Evolutionary conservation across 2,329 filamentous ascomycete genomes (phyloP).

Genomic region (Xylaria sp.): DNA sequence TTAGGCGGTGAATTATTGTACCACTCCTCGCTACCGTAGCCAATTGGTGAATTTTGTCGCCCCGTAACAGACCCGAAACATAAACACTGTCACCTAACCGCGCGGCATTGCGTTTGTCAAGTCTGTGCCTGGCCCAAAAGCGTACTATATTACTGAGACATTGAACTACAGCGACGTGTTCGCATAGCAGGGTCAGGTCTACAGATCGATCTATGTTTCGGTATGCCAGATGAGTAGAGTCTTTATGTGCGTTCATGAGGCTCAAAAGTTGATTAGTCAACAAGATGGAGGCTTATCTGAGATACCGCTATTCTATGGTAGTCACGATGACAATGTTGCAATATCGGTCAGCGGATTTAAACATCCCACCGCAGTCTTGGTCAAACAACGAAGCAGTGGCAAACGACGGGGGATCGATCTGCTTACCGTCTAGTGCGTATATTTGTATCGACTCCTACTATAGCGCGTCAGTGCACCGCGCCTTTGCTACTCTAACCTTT

Average conservation of each 20-base stretch:
- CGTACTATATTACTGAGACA: background rate
- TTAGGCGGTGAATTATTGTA: background rate
- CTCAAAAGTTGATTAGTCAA: too few relatives aligned
- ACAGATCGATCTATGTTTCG: background rate
- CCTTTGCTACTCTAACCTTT: background rate
- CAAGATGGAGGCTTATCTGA: too few relatives aligned
- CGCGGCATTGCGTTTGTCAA: background rate
- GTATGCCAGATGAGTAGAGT: background rate
- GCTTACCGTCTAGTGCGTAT: too few relatives aligned
- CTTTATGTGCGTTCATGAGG: background rate
- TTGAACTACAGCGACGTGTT: background rate
- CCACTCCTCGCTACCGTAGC: background rate
- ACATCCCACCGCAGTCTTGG: background rate
- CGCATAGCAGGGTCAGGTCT: background rate
- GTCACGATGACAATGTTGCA: background rate
- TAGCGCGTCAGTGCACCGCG: background rate
- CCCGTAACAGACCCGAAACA: background rate
- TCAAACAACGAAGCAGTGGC: background rate
- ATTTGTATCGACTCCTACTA: background rate
- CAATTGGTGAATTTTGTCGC: background rate
- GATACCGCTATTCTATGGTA: background rate
- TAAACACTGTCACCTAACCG: background rate
- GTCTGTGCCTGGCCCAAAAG: background rate
- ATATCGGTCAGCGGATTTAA: background rate
- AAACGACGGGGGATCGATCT: background rate